phyloP scores from a whole-genome alignment of 148 eudicot species.

The Nyssa sinensis region DNA sequence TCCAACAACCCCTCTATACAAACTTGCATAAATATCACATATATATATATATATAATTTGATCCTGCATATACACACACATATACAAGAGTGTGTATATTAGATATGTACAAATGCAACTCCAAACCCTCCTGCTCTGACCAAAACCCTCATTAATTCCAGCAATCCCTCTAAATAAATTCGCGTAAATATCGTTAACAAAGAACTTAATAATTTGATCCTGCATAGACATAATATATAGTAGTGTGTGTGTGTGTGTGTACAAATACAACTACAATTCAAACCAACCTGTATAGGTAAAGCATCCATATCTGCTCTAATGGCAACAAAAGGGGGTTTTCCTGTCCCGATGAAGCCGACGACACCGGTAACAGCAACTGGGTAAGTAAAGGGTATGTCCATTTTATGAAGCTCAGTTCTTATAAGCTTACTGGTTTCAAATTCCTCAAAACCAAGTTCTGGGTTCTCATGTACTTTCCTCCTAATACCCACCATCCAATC shows the following conservation, averaged over 20 bases:
- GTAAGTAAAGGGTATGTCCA: constrained; percentile 41
- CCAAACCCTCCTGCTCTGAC: constrained; percentile 26
- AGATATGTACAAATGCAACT: background rate
- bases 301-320: constrained; percentile 68
- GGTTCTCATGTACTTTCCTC: constrained; percentile 51
- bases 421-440: constrained; percentile 49
- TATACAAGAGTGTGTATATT: too few relatives aligned
- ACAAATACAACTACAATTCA: background rate
- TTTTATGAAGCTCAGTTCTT: constrained; percentile 43
- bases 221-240: too few relatives aligned
- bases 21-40: background rate
- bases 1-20: background rate
- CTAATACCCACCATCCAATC: constrained; percentile 48
- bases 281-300: constrained; percentile 44
- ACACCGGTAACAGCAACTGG: constrained; percentile 51
- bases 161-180: background rate
- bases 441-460: constrained; percentile 54
- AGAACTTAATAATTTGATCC: background rate
- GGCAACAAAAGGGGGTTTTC: constrained; percentile 51
- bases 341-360: constrained; percentile 47
- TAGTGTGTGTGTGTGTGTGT: too few relatives aligned
- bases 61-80: too few relatives aligned
- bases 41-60: background rate
- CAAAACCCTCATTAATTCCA: background rate
- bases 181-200: background rate